phyloP scores from a whole-genome alignment of 2,329 filamentous ascomycete species.

The Ophiosphaerella narmari region DNA sequence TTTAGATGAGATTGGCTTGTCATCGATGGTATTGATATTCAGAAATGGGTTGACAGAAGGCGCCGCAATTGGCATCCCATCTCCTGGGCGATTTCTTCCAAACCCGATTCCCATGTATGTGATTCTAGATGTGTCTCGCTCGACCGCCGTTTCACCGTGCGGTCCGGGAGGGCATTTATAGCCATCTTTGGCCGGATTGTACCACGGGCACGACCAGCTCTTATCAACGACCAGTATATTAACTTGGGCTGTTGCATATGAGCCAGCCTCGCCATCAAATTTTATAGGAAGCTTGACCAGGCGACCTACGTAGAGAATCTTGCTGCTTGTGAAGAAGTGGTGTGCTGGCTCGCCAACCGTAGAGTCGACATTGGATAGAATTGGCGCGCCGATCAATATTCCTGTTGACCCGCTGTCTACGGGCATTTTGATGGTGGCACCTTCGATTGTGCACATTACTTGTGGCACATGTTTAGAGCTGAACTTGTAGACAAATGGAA shows the following conservation, averaged over 20 bases:
- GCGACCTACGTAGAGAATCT: constrained; percentile 39
- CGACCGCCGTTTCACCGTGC: constrained; percentile 25
- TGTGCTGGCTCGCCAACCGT: constrained; percentile 32
- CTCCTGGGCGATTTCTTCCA: constrained; percentile 34
- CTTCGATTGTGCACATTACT: constrained; percentile 34
- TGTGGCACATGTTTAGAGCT: constrained; percentile 29
- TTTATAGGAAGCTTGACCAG: constrained; percentile 33
- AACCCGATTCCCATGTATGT: constrained; percentile 47
- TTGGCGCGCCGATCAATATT: constrained; percentile 37
- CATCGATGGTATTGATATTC: constrained; percentile 38
- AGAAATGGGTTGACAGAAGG: constrained; percentile 42
- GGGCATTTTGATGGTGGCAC: constrained; percentile 36
- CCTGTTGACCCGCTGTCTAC: constrained; percentile 45
- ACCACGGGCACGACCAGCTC: constrained; percentile 41
- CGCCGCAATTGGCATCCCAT: constrained; percentile 35
- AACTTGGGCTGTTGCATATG: constrained; percentile 29
- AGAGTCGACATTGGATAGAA: constrained; percentile 32
- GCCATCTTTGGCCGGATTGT: constrained; percentile 32
- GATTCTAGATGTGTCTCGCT: constrained; percentile 33
- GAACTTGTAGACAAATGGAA: constrained; percentile 39
- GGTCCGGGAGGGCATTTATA: constrained; percentile 38
- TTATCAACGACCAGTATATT: constrained; percentile 41
- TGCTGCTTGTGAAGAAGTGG: constrained; percentile 42
- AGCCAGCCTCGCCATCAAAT: constrained; percentile 27
- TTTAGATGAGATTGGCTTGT: constrained; percentile 6